Percentiles rank a stretch among this genome's conserved stretches.
Conservation (phyloP, 306 rosid genomes). For the Neltuma alba region DNA sequence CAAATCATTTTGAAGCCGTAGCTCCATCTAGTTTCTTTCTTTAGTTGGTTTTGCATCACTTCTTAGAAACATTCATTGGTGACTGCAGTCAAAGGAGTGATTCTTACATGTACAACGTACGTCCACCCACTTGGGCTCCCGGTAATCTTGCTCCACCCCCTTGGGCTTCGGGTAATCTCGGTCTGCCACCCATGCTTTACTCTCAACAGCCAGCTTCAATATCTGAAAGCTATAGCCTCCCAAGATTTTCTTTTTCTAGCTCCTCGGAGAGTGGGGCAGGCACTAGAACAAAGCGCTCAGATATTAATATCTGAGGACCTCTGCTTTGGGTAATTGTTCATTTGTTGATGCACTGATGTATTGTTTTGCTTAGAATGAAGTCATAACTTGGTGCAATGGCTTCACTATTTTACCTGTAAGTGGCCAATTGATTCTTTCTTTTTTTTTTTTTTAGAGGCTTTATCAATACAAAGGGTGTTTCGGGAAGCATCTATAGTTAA, state of each 20-base stretch:
- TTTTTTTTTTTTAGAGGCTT: slow-evolving; percentile 18
- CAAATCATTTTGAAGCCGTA: neutral
- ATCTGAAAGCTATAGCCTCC: slow-evolving; percentile 59
- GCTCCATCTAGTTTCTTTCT: neutral
- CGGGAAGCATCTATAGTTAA: neutral
- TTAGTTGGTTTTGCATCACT: neutral
- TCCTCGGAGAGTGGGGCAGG: slow-evolving; percentile 47
- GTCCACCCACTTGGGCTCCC: slow-evolving; percentile 70
- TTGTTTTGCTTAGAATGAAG: slow-evolving; percentile 3
- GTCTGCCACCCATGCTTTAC: slow-evolving; percentile 66
- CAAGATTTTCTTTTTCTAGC: slow-evolving; percentile 53
- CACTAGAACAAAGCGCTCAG: slow-evolving; percentile 62
- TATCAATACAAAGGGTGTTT: neutral
- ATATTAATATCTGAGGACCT: slow-evolving; percentile 50
- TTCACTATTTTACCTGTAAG: neutral
- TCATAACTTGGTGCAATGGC: neutral
- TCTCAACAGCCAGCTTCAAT: slow-evolving; percentile 70
- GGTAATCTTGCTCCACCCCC: slow-evolving; percentile 65
- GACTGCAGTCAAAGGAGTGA: slow-evolving; percentile 46
- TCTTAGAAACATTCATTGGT: neutral
- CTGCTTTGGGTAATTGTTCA: neutral
- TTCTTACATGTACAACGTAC: slow-evolving; percentile 55
- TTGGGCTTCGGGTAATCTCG: slow-evolving; percentile 68
- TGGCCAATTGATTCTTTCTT: slow-evolving; percentile 16
- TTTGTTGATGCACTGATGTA: neutral